Conservation (phyloP, 345 rosid genomes). For the Gossypium ekmanianum region DNA sequence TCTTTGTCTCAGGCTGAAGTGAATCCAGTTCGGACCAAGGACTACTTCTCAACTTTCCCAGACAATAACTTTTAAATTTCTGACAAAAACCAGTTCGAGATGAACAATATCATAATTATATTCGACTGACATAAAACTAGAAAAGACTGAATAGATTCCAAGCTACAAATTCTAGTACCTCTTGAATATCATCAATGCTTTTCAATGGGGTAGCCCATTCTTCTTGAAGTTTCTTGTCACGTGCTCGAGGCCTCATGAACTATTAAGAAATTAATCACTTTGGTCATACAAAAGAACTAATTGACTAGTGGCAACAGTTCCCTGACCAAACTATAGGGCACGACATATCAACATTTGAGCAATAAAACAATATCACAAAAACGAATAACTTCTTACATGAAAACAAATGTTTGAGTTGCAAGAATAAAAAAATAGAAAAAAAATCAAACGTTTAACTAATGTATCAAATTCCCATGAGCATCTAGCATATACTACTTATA, state of each 20-base stretch:
- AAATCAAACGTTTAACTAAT: neutral
- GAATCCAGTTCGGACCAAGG: constrained; percentile 98
- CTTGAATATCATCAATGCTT: constrained; percentile 66
- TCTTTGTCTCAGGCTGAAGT: constrained; percentile 89
- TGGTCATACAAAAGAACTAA: constrained; percentile 8
- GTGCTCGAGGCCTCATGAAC: constrained; percentile 81
- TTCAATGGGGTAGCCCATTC: constrained; percentile 82
- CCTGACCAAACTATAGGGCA: neutral
- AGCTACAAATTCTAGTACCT: constrained; percentile 48
- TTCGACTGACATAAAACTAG: neutral
- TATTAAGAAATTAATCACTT: constrained; percentile 23
- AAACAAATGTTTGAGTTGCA: neutral
- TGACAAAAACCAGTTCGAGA: constrained; percentile 32
- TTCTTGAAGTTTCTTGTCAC: constrained; percentile 83
- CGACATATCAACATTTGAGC: neutral
- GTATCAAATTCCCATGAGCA: neutral
- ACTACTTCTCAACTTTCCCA: constrained; percentile 75
- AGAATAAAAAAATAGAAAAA: neutral
- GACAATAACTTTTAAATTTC: constrained; percentile 80
- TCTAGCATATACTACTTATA: neutral
- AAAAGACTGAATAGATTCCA: neutral
- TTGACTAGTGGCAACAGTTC: neutral
- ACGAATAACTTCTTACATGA: neutral
- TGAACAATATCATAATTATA: constrained; percentile 14
- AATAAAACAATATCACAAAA: neutral